Evolutionary conservation across 1,284 basidiomycete genomes (phyloP), one percentile per base, ranked within the genome.

Genomic region (Puccinia triticina): DNA sequence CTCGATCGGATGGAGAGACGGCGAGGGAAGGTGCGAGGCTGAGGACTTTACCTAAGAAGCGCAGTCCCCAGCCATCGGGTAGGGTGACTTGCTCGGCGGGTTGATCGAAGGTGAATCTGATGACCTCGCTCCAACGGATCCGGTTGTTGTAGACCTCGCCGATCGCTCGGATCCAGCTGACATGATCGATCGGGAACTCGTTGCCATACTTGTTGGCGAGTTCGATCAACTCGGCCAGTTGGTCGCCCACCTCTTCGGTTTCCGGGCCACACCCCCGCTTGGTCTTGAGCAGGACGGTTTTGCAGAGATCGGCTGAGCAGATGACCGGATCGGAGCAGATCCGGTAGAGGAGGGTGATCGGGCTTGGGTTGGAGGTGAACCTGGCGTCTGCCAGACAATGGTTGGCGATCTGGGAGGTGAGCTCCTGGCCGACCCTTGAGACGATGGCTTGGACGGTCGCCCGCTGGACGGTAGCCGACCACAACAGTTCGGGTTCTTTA

Each of bases 141-240:
- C 78, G 69, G 50, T 81, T 81, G 40, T 37, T 40, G 78, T 61
- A 81, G 32, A 73, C 64, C 48, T 81, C 78, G 1, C 78, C 78
- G 48, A 81, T 67, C 11, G 67, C 67, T 59, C 78, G 46, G 46
- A 81, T 72, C 78, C 78, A 81, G 50, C 66, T 72, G 29, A 74
- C 78, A 46, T 81, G 78, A 64, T 81, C 71, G 32, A 81, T 73
- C 10, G 69, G 78, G 53, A 81, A 81, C 55, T 81, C 78, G 40
- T 69, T 55, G 18, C 78, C 67, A n/a, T 73, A 74, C 23, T 59
- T 73, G 57, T 57, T 73, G 46, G 78, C 78, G 14, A 81, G 16
- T 37, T 72, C 67, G 48, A 81, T 64, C 21, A 81, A 29, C n/a
- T 72, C 67, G 69, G 32, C 46, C 32, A 81, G 29, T 64, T 81